Conservation (phyloP, 73 alveolate species). For the Effrenium voratum region DNA sequence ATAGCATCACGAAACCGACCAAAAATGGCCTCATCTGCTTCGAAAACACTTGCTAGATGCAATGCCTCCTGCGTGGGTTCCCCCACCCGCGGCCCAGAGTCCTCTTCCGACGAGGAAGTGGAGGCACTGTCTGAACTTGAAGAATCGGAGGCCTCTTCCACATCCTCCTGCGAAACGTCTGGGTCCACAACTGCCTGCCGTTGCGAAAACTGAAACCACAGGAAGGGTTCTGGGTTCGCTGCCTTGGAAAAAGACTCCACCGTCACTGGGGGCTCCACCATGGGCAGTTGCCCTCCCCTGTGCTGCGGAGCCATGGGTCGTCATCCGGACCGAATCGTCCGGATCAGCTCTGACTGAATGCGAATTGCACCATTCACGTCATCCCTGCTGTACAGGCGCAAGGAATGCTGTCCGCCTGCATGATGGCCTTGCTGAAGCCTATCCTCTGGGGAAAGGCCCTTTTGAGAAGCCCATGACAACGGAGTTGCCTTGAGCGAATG, state of each 20-base stretch:
- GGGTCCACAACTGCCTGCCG: too few relatives aligned
- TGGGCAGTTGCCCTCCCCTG: background rate
- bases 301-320: background rate
- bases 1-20: background rate
- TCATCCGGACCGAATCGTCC: background rate
- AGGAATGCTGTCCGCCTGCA: background rate
- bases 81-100: too few relatives aligned
- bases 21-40: too few relatives aligned
- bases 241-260: background rate
- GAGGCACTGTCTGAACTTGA: too few relatives aligned
- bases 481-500: background rate
- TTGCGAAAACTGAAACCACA: background rate
- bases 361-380: background rate
- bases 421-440: background rate
- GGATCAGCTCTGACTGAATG: background rate
- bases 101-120: too few relatives aligned
- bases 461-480: background rate
- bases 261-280: background rate
- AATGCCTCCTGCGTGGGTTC: too few relatives aligned
- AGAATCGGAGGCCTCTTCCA: too few relatives aligned
- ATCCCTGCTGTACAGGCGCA: background rate
- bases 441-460: background rate
- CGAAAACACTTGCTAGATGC: too few relatives aligned
- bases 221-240: background rate
- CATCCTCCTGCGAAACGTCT: too few relatives aligned